Percentiles rank a stretch among this genome's conserved stretches.
phyloP scores from a whole-genome alignment of 1,284 basidiomycete species.

The Cutaneotrichosporon cyanovorans region DNA sequence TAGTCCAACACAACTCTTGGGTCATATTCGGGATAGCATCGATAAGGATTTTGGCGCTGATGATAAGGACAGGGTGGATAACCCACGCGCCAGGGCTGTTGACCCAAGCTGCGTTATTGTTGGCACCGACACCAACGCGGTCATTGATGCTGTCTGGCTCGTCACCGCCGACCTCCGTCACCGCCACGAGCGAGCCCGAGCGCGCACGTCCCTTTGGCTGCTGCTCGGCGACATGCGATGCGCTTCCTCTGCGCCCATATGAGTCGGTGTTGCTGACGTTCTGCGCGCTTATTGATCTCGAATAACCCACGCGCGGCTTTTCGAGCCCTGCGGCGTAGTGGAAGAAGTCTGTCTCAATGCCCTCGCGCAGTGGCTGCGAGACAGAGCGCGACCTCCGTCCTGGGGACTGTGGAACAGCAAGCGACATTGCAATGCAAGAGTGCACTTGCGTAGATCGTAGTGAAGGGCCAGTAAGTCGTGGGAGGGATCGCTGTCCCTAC shows the following conservation, averaged over 20 bases:
- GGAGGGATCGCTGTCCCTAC: no score
- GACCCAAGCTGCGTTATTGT: constrained; percentile 97
- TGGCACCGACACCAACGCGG: constrained; percentile 69
- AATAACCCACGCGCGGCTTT: constrained; percentile 6
- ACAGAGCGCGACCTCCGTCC: constrained; percentile 35
- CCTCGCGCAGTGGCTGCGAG: constrained; percentile 41
- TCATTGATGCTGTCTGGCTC: constrained; percentile 68
- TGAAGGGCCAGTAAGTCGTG: no score
- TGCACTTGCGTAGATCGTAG: no score
- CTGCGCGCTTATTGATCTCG: constrained; percentile 8
- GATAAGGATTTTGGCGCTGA: constrained; percentile 81
- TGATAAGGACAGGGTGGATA: constrained; percentile 90
- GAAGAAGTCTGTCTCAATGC: constrained; percentile 26
- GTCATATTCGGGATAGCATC: constrained; percentile 92
- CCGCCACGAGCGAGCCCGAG: constrained; percentile 58
- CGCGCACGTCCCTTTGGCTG: constrained; percentile 11
- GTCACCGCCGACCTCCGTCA: constrained; percentile 74
- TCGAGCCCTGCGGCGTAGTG: constrained; percentile 3
- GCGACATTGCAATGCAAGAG: constrained; percentile 10
- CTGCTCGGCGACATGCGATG: not conserved
- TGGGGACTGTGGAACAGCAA: constrained; percentile 26
- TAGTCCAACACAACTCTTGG: constrained; percentile 90
- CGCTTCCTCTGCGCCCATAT: constrained; percentile 4
- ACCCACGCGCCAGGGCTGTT: constrained; percentile 98
- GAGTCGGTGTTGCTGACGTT: not conserved